Base-by-base conservation (phyloP, 1,139 yeast species). In the Scheffersomyces titani region DNA sequence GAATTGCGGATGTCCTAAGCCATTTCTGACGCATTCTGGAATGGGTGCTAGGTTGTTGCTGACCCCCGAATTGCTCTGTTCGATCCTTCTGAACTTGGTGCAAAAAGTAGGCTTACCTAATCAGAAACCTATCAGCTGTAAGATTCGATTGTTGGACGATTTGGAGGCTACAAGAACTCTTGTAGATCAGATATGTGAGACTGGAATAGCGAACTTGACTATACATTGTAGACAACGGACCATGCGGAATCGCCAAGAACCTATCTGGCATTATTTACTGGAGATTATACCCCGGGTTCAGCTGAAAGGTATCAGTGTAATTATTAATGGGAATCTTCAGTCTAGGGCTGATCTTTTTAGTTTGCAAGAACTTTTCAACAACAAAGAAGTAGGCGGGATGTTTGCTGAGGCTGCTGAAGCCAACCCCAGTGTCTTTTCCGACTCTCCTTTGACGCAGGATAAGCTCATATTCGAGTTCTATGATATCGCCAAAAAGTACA, bases 1-100 rank as follows among this genome's bases (percentile, higher is more conserved):
- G 59, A 94, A 94, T 70, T 92, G 97, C 49, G 99, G 99, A 4
- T 94, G 99, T 73, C 99, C 99, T 2, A 92, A 92, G 68, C 93
- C 89, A 59, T 91, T 90, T 65, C 87, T 92, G 1, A 82, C 92
- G 3, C 98, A 92, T 70, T 82, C 96, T 0, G 99, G 99, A 1
- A 94, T 94, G 98, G 99, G 99, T 5, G 97, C 98, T 3, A 98
- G 97, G 0, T 77, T 94, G 52, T 77, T 94, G 58, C 77, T 83
- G 51, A 91, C 93, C 0, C 98, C 98, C 0, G 97, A 90, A 51
- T 74, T 83, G 51, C 77, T 94, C 44, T 89, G 88, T 63, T 80
- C 81, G 19, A 94, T 94, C 45, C 74, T 94, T 57, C 72, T 73
- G 3, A 81, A 82, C 16, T 76, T 94, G 55, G 98, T 94, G 1